Evolutionary conservation across 768 basidiomycete species (phyloP).

Genomic region (Gyrodon lividus): DNA sequence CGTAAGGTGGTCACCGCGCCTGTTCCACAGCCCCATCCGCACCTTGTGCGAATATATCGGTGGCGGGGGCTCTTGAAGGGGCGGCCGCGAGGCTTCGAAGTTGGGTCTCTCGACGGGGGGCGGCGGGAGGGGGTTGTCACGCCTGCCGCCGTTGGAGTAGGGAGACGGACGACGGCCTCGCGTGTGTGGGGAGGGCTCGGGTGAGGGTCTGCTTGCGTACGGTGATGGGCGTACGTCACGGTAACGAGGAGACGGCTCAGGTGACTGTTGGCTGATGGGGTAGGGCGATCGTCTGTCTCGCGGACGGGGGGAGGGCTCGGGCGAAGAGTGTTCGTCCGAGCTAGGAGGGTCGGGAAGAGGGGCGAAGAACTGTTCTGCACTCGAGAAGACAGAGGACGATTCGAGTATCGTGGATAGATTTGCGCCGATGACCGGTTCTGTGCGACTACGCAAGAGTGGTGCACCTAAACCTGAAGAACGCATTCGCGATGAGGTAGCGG

Average conservation of each 20-base stretch:
- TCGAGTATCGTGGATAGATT: slow-evolving; percentile 31
- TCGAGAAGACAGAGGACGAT: slow-evolving; percentile 18
- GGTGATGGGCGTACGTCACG: slow-evolving; percentile 23
- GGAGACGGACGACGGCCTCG: slow-evolving; percentile 3
- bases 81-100: slow-evolving; percentile 27
- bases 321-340: slow-evolving; percentile 21
- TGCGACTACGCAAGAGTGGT: slow-evolving; percentile 27
- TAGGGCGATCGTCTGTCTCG: slow-evolving; percentile 28
- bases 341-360: slow-evolving; percentile 22
- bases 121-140: slow-evolving; percentile 30
- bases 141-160: slow-evolving; percentile 9
- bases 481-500: slow-evolving; percentile 17
- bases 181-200: not conserved
- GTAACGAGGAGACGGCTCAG: slow-evolving; percentile 30
- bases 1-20: slow-evolving; percentile 72
- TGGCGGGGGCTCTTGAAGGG: slow-evolving; percentile 30
- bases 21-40: slow-evolving; percentile 69
- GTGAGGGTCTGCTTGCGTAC: slow-evolving; percentile 11
- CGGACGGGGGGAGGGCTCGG: slow-evolving; percentile 28
- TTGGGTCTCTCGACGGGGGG: slow-evolving; percentile 27
- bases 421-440: slow-evolving; percentile 23
- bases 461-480: slow-evolving; percentile 9
- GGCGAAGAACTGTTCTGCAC: slow-evolving; percentile 25
- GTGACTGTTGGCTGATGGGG: slow-evolving; percentile 11
- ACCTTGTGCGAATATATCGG: slow-evolving; percentile 31